phyloP scores from a whole-genome alignment of 2,329 filamentous ascomycete genomes.

The Neofusicoccum umdonicola region DNA sequence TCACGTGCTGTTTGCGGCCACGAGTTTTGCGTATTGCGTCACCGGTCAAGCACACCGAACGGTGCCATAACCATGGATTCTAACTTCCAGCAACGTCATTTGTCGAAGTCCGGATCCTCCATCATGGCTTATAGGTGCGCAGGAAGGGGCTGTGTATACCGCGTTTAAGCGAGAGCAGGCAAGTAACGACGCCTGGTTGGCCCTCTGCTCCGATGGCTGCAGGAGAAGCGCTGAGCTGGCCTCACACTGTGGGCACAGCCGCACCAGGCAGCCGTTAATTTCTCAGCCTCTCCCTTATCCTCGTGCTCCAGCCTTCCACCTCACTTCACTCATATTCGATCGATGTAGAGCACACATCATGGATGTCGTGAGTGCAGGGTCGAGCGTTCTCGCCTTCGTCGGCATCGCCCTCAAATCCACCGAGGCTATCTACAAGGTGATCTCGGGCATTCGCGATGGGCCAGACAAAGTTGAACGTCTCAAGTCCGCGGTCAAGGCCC shows the following conservation, averaged over 20 bases:
- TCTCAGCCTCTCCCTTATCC: no score
- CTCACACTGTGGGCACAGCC: neutral
- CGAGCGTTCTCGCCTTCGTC: constrained; percentile 4
- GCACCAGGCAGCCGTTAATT: neutral
- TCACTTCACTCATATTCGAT: no score
- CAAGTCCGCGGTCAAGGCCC: neutral
- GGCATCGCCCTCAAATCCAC: constrained; percentile 5
- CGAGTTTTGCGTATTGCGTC: no score
- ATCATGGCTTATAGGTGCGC: no score
- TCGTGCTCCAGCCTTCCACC: no score
- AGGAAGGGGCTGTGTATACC: neutral
- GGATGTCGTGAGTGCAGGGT: neutral
- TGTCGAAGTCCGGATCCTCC: no score
- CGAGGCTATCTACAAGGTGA: neutral
- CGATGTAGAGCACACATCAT: neutral
- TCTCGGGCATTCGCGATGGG: neutral
- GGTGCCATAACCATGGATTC: neutral
- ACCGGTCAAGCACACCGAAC: no score
- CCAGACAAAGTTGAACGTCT: neutral
- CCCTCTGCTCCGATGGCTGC: neutral
- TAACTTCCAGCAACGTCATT: no score
- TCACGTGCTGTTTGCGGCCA: no score
- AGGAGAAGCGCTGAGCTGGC: neutral
- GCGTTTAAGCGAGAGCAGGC: neutral
- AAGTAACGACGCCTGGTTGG: neutral